A percentile compares a stretch with the other conserved stretches of the same genome.
phyloP scores from a whole-genome alignment of 2,329 filamentous ascomycete genomes.

The Pleurostoma richardsiae region DNA sequence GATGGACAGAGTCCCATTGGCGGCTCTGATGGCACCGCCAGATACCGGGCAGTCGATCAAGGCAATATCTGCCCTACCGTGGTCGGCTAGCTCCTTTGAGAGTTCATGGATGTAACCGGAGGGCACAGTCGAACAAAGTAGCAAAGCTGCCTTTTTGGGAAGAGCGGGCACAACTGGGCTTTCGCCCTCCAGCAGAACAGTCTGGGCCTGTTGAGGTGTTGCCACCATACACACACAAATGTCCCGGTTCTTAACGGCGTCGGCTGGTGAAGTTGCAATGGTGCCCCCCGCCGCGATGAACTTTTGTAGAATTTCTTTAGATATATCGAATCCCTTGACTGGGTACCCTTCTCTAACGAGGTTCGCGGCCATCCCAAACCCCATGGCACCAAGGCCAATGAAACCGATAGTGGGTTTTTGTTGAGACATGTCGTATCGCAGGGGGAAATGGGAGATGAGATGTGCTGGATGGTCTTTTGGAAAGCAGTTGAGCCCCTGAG shows the following conservation, averaged over 20 bases:
- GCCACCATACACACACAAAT: slow-evolving; percentile 74
- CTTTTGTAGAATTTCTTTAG: slow-evolving; percentile 58
- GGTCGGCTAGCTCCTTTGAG: slow-evolving; percentile 46
- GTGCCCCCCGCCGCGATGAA: slow-evolving; percentile 60
- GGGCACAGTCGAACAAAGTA: slow-evolving; percentile 68
- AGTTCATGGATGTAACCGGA: slow-evolving; percentile 61
- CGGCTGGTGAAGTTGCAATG: slow-evolving; percentile 52
- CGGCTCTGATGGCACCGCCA: slow-evolving; percentile 63
- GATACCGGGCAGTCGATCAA: slow-evolving; percentile 71
- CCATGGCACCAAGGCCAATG: slow-evolving; percentile 76
- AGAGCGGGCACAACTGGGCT: slow-evolving; percentile 43
- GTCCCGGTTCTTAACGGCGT: slow-evolving; percentile 52
- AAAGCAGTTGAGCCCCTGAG: no score
- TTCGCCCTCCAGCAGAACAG: slow-evolving; percentile 56
- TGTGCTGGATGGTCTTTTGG: no score
- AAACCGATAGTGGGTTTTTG: slow-evolving; percentile 49
- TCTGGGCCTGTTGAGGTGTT: slow-evolving; percentile 63
- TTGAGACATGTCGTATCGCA: slow-evolving; percentile 15
- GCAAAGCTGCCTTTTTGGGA: slow-evolving; percentile 52
- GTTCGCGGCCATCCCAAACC: slow-evolving; percentile 75
- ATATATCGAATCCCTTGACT: slow-evolving; percentile 70
- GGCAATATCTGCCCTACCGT: slow-evolving; percentile 56
- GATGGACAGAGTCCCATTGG: slow-evolving; percentile 68
- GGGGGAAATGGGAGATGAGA: no score
- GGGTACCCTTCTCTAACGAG: slow-evolving; percentile 61